Evolutionary conservation across 2,329 filamentous ascomycete genomes (phyloP).

Genomic region (Alternaria sp.): DNA sequence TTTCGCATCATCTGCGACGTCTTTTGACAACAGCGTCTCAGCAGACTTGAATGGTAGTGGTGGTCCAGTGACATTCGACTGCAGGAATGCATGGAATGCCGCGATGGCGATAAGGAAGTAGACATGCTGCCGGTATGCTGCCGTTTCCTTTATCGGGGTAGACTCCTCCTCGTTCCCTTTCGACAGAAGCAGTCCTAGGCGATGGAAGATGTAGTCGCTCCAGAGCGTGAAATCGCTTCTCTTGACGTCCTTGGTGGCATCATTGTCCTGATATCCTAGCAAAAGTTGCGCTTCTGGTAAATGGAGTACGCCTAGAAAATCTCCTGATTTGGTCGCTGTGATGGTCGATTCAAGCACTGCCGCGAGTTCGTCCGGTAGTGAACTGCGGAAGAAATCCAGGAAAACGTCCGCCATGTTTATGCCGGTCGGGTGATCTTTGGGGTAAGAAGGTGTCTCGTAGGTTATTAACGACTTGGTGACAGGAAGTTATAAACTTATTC

Average conservation of each 20-base stretch:
- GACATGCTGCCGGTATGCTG: conserved; percentile 50
- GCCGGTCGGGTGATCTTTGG: too few species aligned
- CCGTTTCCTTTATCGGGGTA: conserved; percentile 35
- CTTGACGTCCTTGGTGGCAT: conserved; percentile 38
- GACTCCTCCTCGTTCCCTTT: conserved; percentile 35
- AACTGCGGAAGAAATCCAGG: conserved; percentile 49
- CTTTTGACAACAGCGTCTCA: conserved; percentile 58
- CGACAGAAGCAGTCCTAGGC: conserved; percentile 48
- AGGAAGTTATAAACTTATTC: not conserved
- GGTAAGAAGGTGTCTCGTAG: too few species aligned
- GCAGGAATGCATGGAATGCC: conserved; percentile 78
- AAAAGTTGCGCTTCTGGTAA: conserved; percentile 49
- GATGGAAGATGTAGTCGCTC: conserved; percentile 55
- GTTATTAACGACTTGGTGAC: too few species aligned
- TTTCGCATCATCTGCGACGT: conserved; percentile 47
- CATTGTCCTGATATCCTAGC: conserved; percentile 49
- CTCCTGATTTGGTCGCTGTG: conserved; percentile 50
- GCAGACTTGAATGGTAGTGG: conserved; percentile 68
- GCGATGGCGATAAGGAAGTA: conserved; percentile 68
- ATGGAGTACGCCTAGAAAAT: conserved; percentile 51
- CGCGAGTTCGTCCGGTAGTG: conserved; percentile 52
- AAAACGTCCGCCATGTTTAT: conserved; percentile 52
- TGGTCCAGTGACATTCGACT: conserved; percentile 87
- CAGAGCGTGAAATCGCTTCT: conserved; percentile 48
- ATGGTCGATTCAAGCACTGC: conserved; percentile 47